Conservation (phyloP, 345 rosid species). For the Murraya paniculata region DNA sequence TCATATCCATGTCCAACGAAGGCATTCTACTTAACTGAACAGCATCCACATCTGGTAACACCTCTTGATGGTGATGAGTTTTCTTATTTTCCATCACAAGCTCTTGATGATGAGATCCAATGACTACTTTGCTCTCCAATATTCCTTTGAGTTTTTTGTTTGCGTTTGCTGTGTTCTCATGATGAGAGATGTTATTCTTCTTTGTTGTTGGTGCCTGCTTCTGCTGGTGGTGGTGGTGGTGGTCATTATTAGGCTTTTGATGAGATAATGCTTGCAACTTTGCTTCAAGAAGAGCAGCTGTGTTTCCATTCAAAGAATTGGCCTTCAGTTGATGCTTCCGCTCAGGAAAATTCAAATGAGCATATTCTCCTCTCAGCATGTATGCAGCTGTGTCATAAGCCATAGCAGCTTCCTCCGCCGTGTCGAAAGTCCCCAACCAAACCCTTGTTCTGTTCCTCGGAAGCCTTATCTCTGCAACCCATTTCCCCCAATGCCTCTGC, state of each 20-base stretch:
- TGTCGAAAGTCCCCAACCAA: conserved; percentile 92
- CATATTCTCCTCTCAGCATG: conserved; percentile 79
- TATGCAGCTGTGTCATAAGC: conserved; percentile 95
- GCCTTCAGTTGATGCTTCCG: conserved; percentile 53
- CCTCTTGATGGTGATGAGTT: conserved; percentile 25
- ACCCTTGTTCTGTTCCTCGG: conserved; percentile 95
- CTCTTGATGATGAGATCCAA: conserved; percentile 15
- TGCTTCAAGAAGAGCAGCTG: conserved; percentile 64
- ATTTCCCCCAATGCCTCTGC: conserved; percentile 98
- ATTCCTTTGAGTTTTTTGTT: not conserved
- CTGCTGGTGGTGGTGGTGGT: conserved; percentile 11
- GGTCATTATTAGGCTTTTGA: conserved; percentile 11
- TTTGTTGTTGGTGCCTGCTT: not conserved
- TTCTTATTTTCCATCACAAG: conserved; percentile 26
- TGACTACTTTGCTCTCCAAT: conserved; percentile 17
- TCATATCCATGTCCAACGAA: conserved; percentile 92
- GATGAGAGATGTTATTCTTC: not conserved
- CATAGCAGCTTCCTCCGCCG: conserved; percentile 90
- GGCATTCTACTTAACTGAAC: conserved; percentile 96
- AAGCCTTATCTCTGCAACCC: conserved; percentile 96
- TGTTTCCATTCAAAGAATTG: conserved; percentile 42
- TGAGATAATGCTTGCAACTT: conserved; percentile 59
- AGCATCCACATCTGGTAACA: conserved; percentile 45
- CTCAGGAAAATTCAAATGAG: conserved; percentile 87
- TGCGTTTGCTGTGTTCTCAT: not conserved